phyloP scores from a whole-genome alignment of 345 rosid species.

The rapeseed (Brassica napus) region DNA sequence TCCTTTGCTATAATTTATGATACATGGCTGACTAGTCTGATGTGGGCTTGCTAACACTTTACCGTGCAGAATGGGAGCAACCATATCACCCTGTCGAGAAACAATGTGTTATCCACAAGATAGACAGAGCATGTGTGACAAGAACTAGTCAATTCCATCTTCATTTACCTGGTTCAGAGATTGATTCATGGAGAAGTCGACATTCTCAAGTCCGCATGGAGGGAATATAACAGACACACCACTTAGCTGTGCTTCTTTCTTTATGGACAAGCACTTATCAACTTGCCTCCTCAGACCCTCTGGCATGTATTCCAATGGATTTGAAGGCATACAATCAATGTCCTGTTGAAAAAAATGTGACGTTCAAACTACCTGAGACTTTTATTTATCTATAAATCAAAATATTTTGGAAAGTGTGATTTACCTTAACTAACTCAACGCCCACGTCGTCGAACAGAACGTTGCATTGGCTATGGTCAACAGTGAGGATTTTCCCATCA shows the following conservation, averaged over 20 bases:
- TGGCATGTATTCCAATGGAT: slow-evolving; percentile 86
- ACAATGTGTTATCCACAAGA: slow-evolving; percentile 7
- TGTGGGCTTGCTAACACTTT: slow-evolving; percentile 46
- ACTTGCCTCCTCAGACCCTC: slow-evolving; percentile 71
- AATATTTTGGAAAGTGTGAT: slow-evolving; percentile 4
- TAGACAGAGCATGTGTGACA: slow-evolving; percentile 12
- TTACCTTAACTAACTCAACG: slow-evolving; percentile 89
- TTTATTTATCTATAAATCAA: slow-evolving; percentile 21
- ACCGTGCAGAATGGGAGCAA: slow-evolving; percentile 40
- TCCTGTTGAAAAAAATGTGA: slow-evolving; percentile 55
- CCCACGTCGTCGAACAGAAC: slow-evolving; percentile 87
- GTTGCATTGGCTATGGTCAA: slow-evolving; percentile 77
- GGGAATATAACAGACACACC: slow-evolving; percentile 50
- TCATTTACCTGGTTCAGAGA: slow-evolving; percentile 42
- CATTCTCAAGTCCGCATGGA: slow-evolving; percentile 53
- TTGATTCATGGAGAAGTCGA: slow-evolving; percentile 43
- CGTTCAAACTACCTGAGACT: slow-evolving; percentile 2
- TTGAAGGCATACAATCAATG: slow-evolving; percentile 94
- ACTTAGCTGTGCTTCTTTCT: slow-evolving; percentile 54
- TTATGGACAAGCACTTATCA: slow-evolving; percentile 44
- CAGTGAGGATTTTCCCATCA: slow-evolving; percentile 88
- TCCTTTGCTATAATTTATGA: slow-evolving; percentile 44
- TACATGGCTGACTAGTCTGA: slow-evolving; percentile 39
- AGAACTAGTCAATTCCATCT: slow-evolving; percentile 13
- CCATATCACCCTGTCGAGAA: slow-evolving; percentile 50